A percentile compares a stretch with the other conserved stretches of the same genome.
These are phyloP conservation scores for Rosa multiflora DNA, from an alignment of 306 rosid species.

Conservation along the genomic window DNA sequence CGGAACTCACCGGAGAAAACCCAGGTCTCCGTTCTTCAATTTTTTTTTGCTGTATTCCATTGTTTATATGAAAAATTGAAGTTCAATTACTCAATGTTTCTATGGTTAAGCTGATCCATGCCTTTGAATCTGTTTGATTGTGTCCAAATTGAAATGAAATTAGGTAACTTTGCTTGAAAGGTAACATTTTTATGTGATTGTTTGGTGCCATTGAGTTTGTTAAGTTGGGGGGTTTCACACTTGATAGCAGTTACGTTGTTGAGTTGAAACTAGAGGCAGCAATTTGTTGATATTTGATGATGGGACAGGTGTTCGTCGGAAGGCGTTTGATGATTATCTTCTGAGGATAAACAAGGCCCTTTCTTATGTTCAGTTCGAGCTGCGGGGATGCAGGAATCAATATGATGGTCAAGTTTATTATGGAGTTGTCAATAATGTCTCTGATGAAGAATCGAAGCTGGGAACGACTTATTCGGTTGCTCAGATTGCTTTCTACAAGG, in stretches of 20 bases:
- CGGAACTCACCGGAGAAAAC: constrained; percentile 59
- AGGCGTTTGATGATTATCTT: constrained; percentile 57
- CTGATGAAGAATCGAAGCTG: constrained; percentile 84
- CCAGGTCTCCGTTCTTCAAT: constrained; percentile 49
- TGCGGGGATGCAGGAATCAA: constrained; percentile 75
- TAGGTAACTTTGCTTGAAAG: neutral
- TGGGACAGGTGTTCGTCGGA: constrained; percentile 51
- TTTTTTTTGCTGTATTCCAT: neutral
- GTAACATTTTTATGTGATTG: neutral
- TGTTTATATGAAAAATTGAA: neutral
- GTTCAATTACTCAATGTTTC: neutral
- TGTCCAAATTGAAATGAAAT: neutral
- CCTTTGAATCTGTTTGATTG: neutral
- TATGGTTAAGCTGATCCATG: neutral
- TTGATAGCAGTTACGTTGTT: neutral
- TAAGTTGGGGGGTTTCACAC: neutral
- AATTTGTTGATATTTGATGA: constrained; percentile 5
- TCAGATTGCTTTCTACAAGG: constrained; percentile 89
- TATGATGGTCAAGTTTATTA: constrained; percentile 80
- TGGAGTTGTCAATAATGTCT: constrained; percentile 81
- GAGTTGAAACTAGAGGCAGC: neutral
- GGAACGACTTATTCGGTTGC: constrained; percentile 83
- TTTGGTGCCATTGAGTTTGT: neutral
- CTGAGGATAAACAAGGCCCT: constrained; percentile 84
- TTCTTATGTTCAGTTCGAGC: constrained; percentile 71